A percentile compares a stretch with the other conserved stretches of the same genome.
phyloP scores from a whole-genome alignment of 2,329 filamentous ascomycete species.

The Huntiella bhutanensis region DNA sequence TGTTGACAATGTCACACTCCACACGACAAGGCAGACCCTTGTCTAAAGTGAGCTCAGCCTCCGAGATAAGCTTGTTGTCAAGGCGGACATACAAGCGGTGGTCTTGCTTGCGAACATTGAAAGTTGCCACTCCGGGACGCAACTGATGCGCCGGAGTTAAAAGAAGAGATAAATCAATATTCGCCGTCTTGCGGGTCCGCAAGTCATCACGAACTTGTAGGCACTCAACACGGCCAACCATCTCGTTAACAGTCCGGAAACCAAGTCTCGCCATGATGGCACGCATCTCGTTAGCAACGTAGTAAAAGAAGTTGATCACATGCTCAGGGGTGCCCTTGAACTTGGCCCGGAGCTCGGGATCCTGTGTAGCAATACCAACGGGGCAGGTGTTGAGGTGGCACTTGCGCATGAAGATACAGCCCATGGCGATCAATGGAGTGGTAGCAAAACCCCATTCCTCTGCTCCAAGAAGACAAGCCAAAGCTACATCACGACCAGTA shows the following conservation, averaged over 20 bases:
- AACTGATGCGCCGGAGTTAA: conserved; percentile 91
- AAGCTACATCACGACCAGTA: conserved; percentile 82
- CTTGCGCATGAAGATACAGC: conserved; percentile 87
- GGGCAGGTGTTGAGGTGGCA: conserved; percentile 62
- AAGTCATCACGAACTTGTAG: conserved; percentile 78
- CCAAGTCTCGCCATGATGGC: conserved; percentile 94
- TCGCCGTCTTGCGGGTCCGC: conserved; percentile 71
- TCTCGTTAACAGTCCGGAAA: conserved; percentile 90
- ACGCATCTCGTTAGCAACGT: conserved; percentile 84
- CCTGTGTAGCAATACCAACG: conserved; percentile 88
- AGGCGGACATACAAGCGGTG: conserved; percentile 82
- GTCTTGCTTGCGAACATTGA: conserved; percentile 96
- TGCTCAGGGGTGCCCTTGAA: conserved; percentile 86
- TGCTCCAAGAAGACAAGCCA: conserved; percentile 87
- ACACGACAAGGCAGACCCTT: conserved; percentile 86
- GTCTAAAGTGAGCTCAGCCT: conserved; percentile 84
- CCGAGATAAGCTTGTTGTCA: conserved; percentile 92
- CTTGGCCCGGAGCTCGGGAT: conserved; percentile 85
- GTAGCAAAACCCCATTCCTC: conserved; percentile 97
- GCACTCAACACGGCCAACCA: conserved; percentile 83
- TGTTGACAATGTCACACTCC: conserved; percentile 93
- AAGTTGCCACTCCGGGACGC: conserved; percentile 81
- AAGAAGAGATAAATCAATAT: conserved; percentile 83
- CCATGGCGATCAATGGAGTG: conserved; percentile 86
- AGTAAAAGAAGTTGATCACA: conserved; percentile 98